Conservation (phyloP, 176 grass and related monocot species). For the Oryza officinalis region DNA sequence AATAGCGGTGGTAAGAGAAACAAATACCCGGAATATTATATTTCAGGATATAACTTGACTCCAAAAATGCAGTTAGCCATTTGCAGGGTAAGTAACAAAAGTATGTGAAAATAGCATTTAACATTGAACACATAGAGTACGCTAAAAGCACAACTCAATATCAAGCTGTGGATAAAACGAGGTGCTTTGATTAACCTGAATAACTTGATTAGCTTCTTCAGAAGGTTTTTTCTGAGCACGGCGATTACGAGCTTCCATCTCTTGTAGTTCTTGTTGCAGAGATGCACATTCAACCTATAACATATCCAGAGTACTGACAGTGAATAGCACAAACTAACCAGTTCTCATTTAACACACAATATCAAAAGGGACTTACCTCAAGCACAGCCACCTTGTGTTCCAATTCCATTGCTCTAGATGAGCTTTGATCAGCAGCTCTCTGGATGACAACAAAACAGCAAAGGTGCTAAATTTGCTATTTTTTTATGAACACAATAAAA, state of each 20-base stretch:
- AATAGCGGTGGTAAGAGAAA: slow-evolving; percentile 35
- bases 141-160: neutral
- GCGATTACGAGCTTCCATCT: slow-evolving; percentile 82
- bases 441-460: slow-evolving; percentile 42
- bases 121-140: slow-evolving; percentile 1
- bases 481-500: slow-evolving; percentile 21
- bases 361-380: slow-evolving; percentile 54
- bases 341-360: slow-evolving; percentile 8
- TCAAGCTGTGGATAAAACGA: slow-evolving; percentile 16
- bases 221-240: slow-evolving; percentile 89
- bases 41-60: neutral
- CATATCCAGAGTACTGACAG: slow-evolving; percentile 33
- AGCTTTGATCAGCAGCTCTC: slow-evolving; percentile 98
- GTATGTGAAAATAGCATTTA: slow-evolving; percentile 5
- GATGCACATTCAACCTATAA: slow-evolving; percentile 85
- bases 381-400: slow-evolving; percentile 96
- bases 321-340: slow-evolving; percentile 29
- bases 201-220: slow-evolving; percentile 93
- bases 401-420: slow-evolving; percentile 81
- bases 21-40: neutral
- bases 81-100: neutral
- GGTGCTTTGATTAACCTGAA: slow-evolving; percentile 62
- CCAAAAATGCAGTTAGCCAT: neutral
- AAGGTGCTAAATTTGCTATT: slow-evolving; percentile 6
- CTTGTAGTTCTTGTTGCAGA: slow-evolving; percentile 88